Evolutionary conservation across 495 filamentous ascomycete genomes (phyloP), one percentile per base, ranked within the genome.

Genomic region (Penicillium maclennaniae): DNA sequence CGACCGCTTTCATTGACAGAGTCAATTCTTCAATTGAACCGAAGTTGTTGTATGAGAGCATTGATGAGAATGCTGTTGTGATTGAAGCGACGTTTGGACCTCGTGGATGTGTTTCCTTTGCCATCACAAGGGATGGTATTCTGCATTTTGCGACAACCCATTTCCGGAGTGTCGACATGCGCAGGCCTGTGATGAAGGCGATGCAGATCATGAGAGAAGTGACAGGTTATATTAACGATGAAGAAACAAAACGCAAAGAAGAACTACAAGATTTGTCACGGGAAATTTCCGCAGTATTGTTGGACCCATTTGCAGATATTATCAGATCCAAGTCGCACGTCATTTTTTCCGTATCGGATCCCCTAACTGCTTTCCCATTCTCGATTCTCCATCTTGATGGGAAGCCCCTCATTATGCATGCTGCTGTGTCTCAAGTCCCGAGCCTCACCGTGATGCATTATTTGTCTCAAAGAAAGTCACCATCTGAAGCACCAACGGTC

Each of bases 351-450:
- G 16, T 66, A 2, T 63, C 65, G 1, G 49, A 66, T 31, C 65
- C 62, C 5, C 45, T 68, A 47, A 66, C 62, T 8, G 63, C 62
- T 14, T 66, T 68, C 40, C 62, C 60, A 12, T 63, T 66, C 41
- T 58, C 62, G 8, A 44, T 52, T n/a, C 54, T 68, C 7, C 16
- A 43, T 1, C 60, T 64, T 25, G 45, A 68, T 37, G 55, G 36
- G 10, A 58, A 63, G 36, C 63, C 65, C 8, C 51, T 68, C 3
- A 34, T 66, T 20, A 43, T 56, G 51, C 62, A 68, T 31, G 54
- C 60, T 1, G 58, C 55, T 20, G 52, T 68, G 9, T 68, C 62
- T 3, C 63, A 68, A 52, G 50, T 54, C 2, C 65, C 65, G 4
- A 68, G 65, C 27, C 41, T 68, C 37, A 59, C 65, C 9, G 55